A percentile compares a stretch with the other conserved stretches of the same genome.
These are phyloP conservation scores for Rutidosis leptorrhynchoides DNA, from an alignment of 129 eudicot genomes.

Conservation along the genomic window DNA sequence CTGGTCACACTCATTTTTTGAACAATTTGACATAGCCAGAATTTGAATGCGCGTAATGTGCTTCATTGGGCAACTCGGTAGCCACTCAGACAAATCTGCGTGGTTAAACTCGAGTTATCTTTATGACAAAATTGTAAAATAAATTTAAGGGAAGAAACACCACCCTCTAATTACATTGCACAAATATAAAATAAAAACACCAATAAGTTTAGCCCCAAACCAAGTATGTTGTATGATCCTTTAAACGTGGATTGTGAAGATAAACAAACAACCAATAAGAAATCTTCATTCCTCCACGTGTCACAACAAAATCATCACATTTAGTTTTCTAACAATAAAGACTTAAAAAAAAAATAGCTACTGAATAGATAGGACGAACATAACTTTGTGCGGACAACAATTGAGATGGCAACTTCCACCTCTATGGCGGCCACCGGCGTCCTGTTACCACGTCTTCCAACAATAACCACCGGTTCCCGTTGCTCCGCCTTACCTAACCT, in stretches of 20 bases:
- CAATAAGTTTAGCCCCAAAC: slow-evolving; percentile 17
- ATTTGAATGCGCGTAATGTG: too few species aligned
- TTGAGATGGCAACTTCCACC: slow-evolving; percentile 43
- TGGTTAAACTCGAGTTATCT: too few species aligned
- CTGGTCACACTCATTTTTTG: too few species aligned
- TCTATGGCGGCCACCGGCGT: slow-evolving; percentile 68
- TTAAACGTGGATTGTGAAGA: slow-evolving; percentile 56
- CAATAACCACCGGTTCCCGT: slow-evolving; percentile 24
- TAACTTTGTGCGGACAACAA: slow-evolving; percentile 32
- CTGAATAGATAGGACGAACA: slow-evolving; percentile 10
- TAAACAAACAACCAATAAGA: slow-evolving; percentile 50
- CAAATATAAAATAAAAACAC: slow-evolving; percentile 1
- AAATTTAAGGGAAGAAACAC: not conserved
- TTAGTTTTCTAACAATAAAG: slow-evolving; percentile 8
- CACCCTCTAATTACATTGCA: not conserved
- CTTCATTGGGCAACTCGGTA: too few species aligned
- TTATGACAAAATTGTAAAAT: too few species aligned
- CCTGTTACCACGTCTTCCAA: slow-evolving; percentile 44
- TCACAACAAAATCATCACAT: slow-evolving; percentile 27
- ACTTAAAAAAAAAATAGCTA: not conserved
- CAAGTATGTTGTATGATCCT: slow-evolving; percentile 28
- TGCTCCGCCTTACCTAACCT: slow-evolving; percentile 52
- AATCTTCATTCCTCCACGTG: slow-evolving; percentile 43
- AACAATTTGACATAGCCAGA: too few species aligned
- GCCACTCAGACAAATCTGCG: too few species aligned